Evolutionary conservation across 805 yeast species (phyloP), one percentile per base, ranked within the genome.

Genomic region (Monosporozyma servazzii): DNA sequence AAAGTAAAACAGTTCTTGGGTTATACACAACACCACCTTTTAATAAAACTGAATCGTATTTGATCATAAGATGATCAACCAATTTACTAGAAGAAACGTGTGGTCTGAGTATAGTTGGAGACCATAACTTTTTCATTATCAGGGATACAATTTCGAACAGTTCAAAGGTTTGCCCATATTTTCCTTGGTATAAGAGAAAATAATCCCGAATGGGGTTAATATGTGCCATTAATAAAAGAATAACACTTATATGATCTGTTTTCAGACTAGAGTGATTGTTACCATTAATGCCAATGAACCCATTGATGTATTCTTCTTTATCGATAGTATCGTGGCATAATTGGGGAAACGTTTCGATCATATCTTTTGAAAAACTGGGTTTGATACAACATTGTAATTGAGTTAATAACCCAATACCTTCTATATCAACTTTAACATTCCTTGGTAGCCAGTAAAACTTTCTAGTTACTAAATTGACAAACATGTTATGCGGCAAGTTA

Each of bases 31-130:
- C 46, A 73, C 17, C 3, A 10, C 71, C 29, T 60, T 62, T 30
- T 68, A 69, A 31, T 58, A 76, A 78, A 42, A 65, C 60, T 49
- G 72, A 74, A 45, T 74, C 71, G 0, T 84, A 72, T n/a, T 62
- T 51, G 1, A 67, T 58, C 1, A 76, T 65, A 4, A 83, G 65
- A 53, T 68, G 70, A 52, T 80, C 80, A 45, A 83, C 61, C 7
- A 87, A 66, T 48, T 82, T 88, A 60, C 80, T 84, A 1, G 88
- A 82, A 0, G 91, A 81, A 2, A 85, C 71, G 58, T 84, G 88
- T 3, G 74, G 64, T 56, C 76, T 79, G 63, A 80, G 81, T 21
- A 86, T 70, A 41, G 68, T 67, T 0, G 75, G 68, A 5, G 83
- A 84, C 90, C 91, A 87, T 9, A 84, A 47, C 56, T 81, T 84